Percentiles rank a stretch among this genome's conserved stretches.
phyloP scores from a whole-genome alignment of 208 protist genomes.

The Crithidia bombi region DNA sequence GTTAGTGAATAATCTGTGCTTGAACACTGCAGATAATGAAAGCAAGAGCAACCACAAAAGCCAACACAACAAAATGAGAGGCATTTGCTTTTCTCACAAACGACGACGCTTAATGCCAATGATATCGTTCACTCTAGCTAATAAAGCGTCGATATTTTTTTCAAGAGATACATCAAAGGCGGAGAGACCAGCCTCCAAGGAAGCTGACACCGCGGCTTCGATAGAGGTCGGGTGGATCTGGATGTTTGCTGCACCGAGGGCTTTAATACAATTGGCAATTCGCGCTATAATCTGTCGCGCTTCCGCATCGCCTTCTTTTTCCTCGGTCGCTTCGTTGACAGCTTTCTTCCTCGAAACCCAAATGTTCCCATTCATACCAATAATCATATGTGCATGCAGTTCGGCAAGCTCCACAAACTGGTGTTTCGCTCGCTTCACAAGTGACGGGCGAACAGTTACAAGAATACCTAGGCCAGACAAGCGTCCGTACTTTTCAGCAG shows the following conservation, averaged over 20 bases:
- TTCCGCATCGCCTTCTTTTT: conserved; percentile 30
- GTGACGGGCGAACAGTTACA: conserved; percentile 63
- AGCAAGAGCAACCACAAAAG: neutral
- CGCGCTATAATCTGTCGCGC: conserved; percentile 54
- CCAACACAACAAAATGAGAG: neutral
- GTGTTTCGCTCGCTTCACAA: conserved; percentile 80
- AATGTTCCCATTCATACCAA: conserved; percentile 91
- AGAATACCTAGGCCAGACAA: conserved; percentile 60
- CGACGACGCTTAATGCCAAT: conserved; percentile 33
- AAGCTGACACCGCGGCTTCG: conserved; percentile 51
- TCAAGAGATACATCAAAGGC: conserved; percentile 61
- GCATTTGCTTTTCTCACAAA: neutral
- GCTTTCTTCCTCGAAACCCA: conserved; percentile 73
- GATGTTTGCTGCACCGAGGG: conserved; percentile 45
- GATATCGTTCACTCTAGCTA: conserved; percentile 28
- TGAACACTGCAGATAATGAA: no score
- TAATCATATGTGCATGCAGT: conserved; percentile 46
- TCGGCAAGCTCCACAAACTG: conserved; percentile 70
- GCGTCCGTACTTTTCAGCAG: conserved; percentile 85
- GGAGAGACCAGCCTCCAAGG: conserved; percentile 52
- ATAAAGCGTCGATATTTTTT: conserved; percentile 30
- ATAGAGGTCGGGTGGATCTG: conserved; percentile 71
- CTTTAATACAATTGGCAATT: conserved; percentile 79
- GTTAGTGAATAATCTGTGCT: no score
- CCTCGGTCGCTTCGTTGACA: conserved; percentile 1